Percentiles rank a stretch among this genome's conserved stretches.
These are phyloP conservation scores for Alternaria ethzedia DNA, from an alignment of 2,329 filamentous ascomycete species.

Conservation along the genomic window DNA sequence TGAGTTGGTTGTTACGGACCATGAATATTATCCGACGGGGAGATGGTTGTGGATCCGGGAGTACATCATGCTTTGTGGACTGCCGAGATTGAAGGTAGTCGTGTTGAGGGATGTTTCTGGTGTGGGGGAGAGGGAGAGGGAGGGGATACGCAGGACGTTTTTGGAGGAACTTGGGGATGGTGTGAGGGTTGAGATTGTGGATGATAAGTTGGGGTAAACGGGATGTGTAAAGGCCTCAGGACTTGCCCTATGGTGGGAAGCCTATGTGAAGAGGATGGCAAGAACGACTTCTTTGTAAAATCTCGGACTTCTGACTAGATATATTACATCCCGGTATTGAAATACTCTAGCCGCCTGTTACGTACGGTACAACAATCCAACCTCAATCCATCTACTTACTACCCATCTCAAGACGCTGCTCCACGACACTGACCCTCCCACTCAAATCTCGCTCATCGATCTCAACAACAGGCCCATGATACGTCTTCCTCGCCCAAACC, in stretches of 20 bases:
- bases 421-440: not conserved
- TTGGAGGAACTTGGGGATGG: not conserved
- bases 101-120: not conserved
- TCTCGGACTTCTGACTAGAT: not conserved
- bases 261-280: not conserved
- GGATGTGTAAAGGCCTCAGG: not conserved
- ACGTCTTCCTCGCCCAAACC: conserved; percentile 31
- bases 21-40: not conserved
- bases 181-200: not conserved
- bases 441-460: not conserved
- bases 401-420: not conserved
- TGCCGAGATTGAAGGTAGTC: not conserved
- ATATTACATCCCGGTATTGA: rapidly evolving
- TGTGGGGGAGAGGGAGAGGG: not conserved
- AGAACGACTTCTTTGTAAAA: not conserved
- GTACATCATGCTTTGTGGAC: not conserved
- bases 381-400: not conserved
- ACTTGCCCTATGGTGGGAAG: not conserved
- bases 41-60: not conserved
- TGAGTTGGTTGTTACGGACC: not conserved
- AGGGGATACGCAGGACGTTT: not conserved
- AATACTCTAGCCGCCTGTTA: not conserved
- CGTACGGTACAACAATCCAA: rapidly evolving
- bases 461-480: conserved; percentile 37
- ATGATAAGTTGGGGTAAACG: not conserved